Conservation (phyloP, 1,284 basidiomycete genomes). For the Papiliotrema nemorosa region DNA sequence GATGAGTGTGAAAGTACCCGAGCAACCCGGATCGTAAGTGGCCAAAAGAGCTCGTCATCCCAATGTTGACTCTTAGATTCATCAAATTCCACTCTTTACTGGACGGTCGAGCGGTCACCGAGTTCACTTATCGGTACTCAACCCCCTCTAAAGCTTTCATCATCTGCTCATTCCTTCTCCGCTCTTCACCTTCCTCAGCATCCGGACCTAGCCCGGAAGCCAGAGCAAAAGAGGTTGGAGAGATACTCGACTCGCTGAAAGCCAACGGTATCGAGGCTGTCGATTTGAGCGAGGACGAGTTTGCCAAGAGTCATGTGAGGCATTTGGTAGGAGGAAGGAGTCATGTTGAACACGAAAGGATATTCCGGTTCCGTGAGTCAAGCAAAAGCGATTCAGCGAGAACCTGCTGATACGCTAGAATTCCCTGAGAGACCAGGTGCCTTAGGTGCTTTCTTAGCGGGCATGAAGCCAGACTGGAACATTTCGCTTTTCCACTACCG, state of each 20-base stretch:
- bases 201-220: conserved; percentile 49
- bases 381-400: not conserved
- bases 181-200: conserved; percentile 51
- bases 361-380: conserved; percentile 84
- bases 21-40: conserved; percentile 77
- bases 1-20: conserved; percentile 88
- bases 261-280: conserved; percentile 70
- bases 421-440: conserved; percentile 96
- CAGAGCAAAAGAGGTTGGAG: conserved; percentile 65
- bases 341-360: conserved; percentile 73
- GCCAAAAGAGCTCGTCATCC: too few relatives aligned
- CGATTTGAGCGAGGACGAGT: conserved; percentile 92
- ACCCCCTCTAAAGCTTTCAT: conserved; percentile 69
- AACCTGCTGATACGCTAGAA: conserved; percentile 55
- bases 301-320: conserved; percentile 89
- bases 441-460: conserved; percentile 80
- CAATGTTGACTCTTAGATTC: conserved; percentile 52
- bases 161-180: conserved; percentile 78
- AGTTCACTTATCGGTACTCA: conserved; percentile 87
- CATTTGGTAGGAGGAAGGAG: conserved; percentile 89
- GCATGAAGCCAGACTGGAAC: conserved; percentile 83
- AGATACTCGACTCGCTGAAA: conserved; percentile 62
- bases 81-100: conserved; percentile 80
- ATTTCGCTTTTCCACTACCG: conserved; percentile 96
- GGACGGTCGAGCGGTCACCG: conserved; percentile 88